phyloP scores from a whole-genome alignment of 768 basidiomycete genomes.

The Tulasnella sp. region DNA sequence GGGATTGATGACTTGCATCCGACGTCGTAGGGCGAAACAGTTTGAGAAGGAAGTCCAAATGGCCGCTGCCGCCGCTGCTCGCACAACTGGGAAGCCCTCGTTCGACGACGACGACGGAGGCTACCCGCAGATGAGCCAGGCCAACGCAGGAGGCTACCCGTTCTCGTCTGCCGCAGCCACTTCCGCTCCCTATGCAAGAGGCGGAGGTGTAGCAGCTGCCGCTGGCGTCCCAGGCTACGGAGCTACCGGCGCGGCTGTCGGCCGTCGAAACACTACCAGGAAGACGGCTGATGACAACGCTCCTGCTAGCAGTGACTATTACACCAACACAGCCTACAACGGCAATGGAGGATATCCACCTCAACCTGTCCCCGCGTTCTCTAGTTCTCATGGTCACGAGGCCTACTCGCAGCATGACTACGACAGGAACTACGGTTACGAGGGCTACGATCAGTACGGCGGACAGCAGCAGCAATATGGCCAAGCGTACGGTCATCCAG shows the following conservation, averaged over 20 bases:
- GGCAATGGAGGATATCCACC: slow-evolving; percentile 6
- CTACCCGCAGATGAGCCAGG: not conserved
- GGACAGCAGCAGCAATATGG: not conserved
- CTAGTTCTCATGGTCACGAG: slow-evolving; percentile 1
- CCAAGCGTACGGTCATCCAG: not conserved
- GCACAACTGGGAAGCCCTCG: not conserved
- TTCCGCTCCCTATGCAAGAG: not conserved
- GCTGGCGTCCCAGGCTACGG: not conserved
- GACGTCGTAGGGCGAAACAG: slow-evolving; percentile 48
- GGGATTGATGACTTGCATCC: slow-evolving; percentile 39
- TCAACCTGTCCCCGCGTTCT: not conserved
- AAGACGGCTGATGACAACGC: not conserved
- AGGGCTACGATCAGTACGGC: not conserved
- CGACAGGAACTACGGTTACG: not conserved
- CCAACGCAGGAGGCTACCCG: not conserved
- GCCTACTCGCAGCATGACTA: not conserved
- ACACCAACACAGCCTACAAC: not conserved
- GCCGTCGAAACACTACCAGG: not conserved
- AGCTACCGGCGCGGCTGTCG: not conserved
- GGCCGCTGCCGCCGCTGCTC: slow-evolving; percentile 53
- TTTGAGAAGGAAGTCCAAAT: slow-evolving; percentile 67
- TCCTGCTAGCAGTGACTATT: not conserved
- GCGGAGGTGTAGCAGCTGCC: not conserved
- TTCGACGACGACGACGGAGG: not conserved
- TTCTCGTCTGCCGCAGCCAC: not conserved